Evolutionary conservation across 2,329 filamentous ascomycete genomes (phyloP), one percentile per base, ranked within the genome.

Genomic region (Phaeosphaeriaceae sp.): DNA sequence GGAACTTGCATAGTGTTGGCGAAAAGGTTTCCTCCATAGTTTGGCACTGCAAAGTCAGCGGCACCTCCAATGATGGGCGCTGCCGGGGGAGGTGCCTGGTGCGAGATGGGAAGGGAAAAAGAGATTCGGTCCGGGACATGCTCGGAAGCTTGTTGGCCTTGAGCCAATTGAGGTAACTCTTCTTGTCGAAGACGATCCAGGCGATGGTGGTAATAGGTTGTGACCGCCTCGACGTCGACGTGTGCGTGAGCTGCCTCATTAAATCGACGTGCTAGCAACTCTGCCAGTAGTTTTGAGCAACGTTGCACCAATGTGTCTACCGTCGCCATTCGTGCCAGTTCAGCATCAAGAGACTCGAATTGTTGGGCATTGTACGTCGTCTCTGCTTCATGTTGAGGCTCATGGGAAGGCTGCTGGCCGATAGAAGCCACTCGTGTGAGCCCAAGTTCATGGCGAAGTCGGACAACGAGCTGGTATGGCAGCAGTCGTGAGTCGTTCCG

Each of bases 181-280:
- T 45, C 17, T 49, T 49, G 53, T 9, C 44, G 51, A n/a, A 54
- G 48, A 4, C 42, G 15, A 1, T 54, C 22, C 5, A 58, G 48
- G 6, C 48, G 56, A 19, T 9, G 17, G 21, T n/a, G 24, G 17
- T 48, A 58, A 19, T 54, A 44, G 22, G 22, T 22, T 44, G 44
- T 48, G 6, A 58, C 11, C 9, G 44, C 44, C 3, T 54, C 56
- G n/a, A 36, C 31, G 19, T 48, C 3, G 4, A 33, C 31, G 20
- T 48, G 31, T 11, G 36, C 48, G 10, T 20, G 13, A 25, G 15
- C 9, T 19, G 21, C n/a, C 22, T 51, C n/a, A 7, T 19, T 13
- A 11, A 41, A 7, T 11, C 46, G 21, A 2, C 41, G 21, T 9
- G 56, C 56, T 4, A 51, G 21, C 9, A 54, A 21, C 10, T 24